A percentile compares a stretch with the other conserved stretches of the same genome.
These are phyloP conservation scores for Incumbomyces delicatus DNA, from an alignment of 2,329 filamentous ascomycete genomes.

Conservation along the genomic window DNA sequence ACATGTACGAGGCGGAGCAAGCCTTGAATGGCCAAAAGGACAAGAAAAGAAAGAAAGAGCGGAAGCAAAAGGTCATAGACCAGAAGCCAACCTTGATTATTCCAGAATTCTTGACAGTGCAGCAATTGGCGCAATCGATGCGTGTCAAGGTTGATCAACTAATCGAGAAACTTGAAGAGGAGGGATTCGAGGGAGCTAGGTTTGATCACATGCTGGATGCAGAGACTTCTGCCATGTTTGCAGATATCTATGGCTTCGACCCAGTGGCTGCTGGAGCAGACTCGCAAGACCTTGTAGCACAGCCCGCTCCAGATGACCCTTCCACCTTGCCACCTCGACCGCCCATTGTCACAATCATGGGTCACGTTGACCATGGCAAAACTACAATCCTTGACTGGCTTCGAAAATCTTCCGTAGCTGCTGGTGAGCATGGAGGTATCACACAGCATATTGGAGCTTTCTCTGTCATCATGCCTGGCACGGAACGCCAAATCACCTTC, in stretches of 20 bases:
- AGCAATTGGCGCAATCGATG: slow-evolving; percentile 66
- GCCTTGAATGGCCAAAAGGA: slow-evolving; percentile 17
- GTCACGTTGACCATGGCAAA: slow-evolving; percentile 96
- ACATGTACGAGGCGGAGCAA: slow-evolving; percentile 10
- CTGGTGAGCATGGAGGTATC: slow-evolving; percentile 88
- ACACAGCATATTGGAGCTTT: slow-evolving; percentile 98
- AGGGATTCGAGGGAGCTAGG: slow-evolving; percentile 81
- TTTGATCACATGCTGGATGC: slow-evolving; percentile 79
- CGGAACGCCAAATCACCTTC: slow-evolving; percentile 87
- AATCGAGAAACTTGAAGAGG: slow-evolving; percentile 62
- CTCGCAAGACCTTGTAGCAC: slow-evolving; percentile 59
- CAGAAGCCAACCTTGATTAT: slow-evolving; percentile 58
- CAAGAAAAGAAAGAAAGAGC: slow-evolving; percentile 36
- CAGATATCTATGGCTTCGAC: slow-evolving; percentile 86
- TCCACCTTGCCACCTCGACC: slow-evolving; percentile 62
- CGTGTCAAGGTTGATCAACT: slow-evolving; percentile 63
- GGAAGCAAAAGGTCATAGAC: slow-evolving; percentile 29
- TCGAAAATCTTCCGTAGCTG: slow-evolving; percentile 83
- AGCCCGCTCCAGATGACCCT: slow-evolving; percentile 58
- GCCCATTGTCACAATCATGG: slow-evolving; percentile 98
- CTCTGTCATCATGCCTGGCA: slow-evolving; percentile 68
- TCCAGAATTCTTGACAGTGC: slow-evolving; percentile 86
- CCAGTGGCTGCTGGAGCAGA: slow-evolving; percentile 61
- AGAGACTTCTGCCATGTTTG: slow-evolving; percentile 81
- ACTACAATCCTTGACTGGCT: slow-evolving; percentile 92